These are phyloP conservation scores for Neurospora sp. DNA, from an alignment of 2,329 filamentous ascomycete species.

Conservation along the genomic window DNA sequence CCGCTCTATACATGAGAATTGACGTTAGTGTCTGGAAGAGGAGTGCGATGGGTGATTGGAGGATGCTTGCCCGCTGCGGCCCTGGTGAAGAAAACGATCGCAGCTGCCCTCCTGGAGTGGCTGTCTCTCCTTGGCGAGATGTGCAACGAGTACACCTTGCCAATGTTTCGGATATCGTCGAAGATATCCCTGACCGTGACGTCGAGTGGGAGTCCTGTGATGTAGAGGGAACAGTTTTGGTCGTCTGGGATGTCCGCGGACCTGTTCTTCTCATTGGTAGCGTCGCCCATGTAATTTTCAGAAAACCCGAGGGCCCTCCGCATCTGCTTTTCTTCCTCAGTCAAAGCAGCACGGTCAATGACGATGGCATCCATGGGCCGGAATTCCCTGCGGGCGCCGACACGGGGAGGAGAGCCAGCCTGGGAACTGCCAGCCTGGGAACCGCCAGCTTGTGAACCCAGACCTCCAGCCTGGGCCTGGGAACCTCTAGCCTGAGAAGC, in stretches of 20 bases:
- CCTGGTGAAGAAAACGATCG: constrained; percentile 39
- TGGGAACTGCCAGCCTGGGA: background rate
- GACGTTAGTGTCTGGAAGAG: background rate
- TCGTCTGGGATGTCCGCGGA: constrained; percentile 29
- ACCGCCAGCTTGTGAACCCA: background rate
- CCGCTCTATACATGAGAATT: constrained; percentile 12
- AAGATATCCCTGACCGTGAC: constrained; percentile 36
- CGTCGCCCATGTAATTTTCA: constrained; percentile 30
- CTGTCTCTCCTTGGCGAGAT: constrained; percentile 39
- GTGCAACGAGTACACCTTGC: constrained; percentile 41
- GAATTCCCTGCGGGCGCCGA: background rate
- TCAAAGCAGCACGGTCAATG: fast-evolving
- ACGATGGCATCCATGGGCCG: background rate
- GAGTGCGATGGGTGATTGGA: background rate
- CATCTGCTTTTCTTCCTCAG: background rate
- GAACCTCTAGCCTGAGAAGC: background rate
- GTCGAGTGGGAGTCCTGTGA: constrained; percentile 39
- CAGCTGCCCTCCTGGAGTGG: constrained; percentile 32
- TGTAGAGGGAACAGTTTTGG: constrained; percentile 42
- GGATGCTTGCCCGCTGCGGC: constrained; percentile 21
- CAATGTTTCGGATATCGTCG: constrained; percentile 31
- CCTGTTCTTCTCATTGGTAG: constrained; percentile 24
- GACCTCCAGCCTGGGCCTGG: too few relatives aligned
- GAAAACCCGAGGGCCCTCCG: constrained; percentile 19
- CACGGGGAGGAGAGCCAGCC: background rate